phyloP scores from a whole-genome alignment of 805 yeast genomes.

The Ogataea trehaloabstinens region DNA sequence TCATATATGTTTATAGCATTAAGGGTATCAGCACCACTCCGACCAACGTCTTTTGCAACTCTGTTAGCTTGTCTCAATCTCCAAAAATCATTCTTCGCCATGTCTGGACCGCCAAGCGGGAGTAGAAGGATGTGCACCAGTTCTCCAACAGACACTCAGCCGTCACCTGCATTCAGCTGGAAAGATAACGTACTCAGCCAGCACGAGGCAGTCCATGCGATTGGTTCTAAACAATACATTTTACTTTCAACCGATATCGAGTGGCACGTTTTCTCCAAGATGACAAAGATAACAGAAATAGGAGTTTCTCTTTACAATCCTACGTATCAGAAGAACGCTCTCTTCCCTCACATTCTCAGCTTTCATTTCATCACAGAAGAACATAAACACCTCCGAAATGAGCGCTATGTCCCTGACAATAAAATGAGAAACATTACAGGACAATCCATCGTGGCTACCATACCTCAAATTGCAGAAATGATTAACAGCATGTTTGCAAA shows the following conservation, averaged over 20 bases:
- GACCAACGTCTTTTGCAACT: no score
- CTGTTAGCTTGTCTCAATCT: no score
- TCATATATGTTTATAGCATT: no score
- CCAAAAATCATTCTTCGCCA: no score
- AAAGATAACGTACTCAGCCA: constrained; percentile 13
- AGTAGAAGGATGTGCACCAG: no score
- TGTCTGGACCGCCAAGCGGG: no score
- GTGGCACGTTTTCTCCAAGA: constrained; percentile 9
- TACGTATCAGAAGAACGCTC: constrained; percentile 23
- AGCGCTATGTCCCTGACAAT: constrained; percentile 28
- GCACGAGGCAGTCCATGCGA: constrained; percentile 24
- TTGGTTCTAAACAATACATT: constrained; percentile 18
- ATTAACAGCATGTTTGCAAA: constrained; percentile 13
- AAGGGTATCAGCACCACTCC: no score
- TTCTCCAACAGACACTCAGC: no score
- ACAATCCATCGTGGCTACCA: constrained; percentile 22
- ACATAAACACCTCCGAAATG: constrained; percentile 17
- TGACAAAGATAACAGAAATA: constrained; percentile 25
- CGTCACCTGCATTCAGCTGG: no score
- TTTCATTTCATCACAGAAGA: constrained; percentile 29
- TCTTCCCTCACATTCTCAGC: constrained; percentile 31
- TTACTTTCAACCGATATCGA: constrained; percentile 31
- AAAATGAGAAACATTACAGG: constrained; percentile 28
- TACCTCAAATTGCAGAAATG: constrained; percentile 13
- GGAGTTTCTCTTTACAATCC: constrained; percentile 33